Evolutionary conservation across 2,329 filamentous ascomycete species (phyloP).

Genomic region (Fusarium secorum): DNA sequence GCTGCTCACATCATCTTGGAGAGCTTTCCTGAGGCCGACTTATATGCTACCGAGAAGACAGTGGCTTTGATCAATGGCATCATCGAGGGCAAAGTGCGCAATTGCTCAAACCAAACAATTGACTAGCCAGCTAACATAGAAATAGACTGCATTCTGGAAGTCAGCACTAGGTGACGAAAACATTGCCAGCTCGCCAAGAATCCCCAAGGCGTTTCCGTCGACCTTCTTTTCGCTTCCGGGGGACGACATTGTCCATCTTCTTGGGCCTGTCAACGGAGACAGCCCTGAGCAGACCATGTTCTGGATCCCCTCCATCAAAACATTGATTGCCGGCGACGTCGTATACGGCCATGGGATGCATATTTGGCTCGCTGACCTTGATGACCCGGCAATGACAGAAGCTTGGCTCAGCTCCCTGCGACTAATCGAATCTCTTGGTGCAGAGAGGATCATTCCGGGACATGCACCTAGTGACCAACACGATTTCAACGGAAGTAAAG

Average conservation of each 20-base stretch:
- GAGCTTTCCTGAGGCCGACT: neutral
- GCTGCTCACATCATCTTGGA: neutral
- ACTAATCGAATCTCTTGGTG: too few species aligned
- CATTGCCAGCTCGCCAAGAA: neutral
- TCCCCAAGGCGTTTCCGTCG: neutral
- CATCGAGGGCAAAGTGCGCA: neutral
- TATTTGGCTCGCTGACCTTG: too few species aligned
- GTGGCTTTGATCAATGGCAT: neutral
- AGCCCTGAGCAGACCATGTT: neutral
- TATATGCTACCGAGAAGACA: neutral
- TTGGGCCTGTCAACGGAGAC: neutral
- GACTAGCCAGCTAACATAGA: rapidly evolving
- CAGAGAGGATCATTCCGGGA: too few species aligned
- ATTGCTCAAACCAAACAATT: neutral
- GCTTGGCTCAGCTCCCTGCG: too few species aligned
- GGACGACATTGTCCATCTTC: neutral
- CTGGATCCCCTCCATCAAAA: too few species aligned
- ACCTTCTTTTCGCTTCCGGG: neutral
- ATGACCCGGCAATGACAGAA: too few species aligned
- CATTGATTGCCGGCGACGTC: too few species aligned
- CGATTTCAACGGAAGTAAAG: too few species aligned
- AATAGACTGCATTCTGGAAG: neutral
- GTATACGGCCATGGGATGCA: too few species aligned
- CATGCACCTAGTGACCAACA: too few species aligned
- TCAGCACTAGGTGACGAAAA: neutral